Evolutionary conservation across 805 yeast species (phyloP).

Genomic region (Metschnikowia cerradonensis): DNA sequence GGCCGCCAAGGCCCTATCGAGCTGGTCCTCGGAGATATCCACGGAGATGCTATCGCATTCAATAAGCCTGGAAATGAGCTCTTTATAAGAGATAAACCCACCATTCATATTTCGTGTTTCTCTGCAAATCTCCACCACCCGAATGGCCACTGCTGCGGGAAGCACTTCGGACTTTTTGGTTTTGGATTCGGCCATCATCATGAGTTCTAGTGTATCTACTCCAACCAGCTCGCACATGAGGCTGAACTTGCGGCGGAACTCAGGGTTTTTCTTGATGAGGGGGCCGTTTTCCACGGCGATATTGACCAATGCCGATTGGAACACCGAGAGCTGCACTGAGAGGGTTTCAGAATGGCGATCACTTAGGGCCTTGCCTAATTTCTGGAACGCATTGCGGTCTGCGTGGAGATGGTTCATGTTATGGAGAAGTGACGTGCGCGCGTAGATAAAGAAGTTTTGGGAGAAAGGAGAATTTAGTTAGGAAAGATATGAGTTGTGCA

Average conservation of each 20-base stretch:
- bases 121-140: slow-evolving; percentile 72
- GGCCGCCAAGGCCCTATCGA: slow-evolving; percentile 51
- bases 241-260: slow-evolving; percentile 67
- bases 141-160: slow-evolving; percentile 64
- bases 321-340: slow-evolving; percentile 66
- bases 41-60: slow-evolving; percentile 28
- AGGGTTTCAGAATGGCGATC: slow-evolving; percentile 58
- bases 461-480: too few species aligned
- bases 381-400: slow-evolving; percentile 33
- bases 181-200: slow-evolving; percentile 25
- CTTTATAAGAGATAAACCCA: slow-evolving; percentile 65
- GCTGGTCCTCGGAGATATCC: slow-evolving; percentile 44
- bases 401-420: slow-evolving; percentile 5
- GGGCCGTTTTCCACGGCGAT: slow-evolving; percentile 70
- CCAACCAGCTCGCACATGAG: slow-evolving; percentile 77
- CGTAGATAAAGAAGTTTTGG: neutral
- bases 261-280: slow-evolving; percentile 60
- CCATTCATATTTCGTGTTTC: slow-evolving; percentile 72
- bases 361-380: slow-evolving; percentile 48
- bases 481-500: neutral
- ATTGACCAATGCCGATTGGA: slow-evolving; percentile 70
- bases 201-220: slow-evolving; percentile 65
- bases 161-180: slow-evolving; percentile 42
- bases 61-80: slow-evolving; percentile 27
- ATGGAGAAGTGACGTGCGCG: neutral